Evolutionary conservation across 495 filamentous ascomycete genomes (phyloP).

Genomic region (Penicillium argentinense): DNA sequence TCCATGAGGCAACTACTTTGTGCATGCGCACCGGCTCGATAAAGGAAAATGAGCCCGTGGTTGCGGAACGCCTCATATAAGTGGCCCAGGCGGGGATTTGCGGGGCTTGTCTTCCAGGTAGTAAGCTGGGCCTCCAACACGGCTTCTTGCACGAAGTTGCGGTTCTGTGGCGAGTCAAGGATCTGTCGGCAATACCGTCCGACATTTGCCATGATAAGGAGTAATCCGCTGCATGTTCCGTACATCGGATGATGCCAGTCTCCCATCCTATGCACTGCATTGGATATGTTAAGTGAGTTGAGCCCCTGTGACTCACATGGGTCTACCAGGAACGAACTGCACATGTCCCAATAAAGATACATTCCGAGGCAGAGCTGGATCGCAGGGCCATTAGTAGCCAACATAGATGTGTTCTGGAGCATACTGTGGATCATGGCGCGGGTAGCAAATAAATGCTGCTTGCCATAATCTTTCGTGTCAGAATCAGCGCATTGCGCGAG

Average conservation of each 20-base stretch:
- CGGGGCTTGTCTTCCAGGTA: slow-evolving; percentile 6
- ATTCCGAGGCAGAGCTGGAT: slow-evolving; percentile 11
- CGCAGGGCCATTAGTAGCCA: slow-evolving; percentile 2
- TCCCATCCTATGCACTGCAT: slow-evolving; percentile 11
- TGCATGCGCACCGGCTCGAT: slow-evolving; percentile 11
- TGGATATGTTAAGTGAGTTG: slow-evolving; percentile 6
- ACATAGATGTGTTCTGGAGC: slow-evolving; percentile 8
- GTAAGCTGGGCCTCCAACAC: slow-evolving; percentile 8
- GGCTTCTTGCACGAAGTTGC: slow-evolving; percentile 10
- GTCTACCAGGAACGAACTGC: slow-evolving; percentile 13
- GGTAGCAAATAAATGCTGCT: slow-evolving; percentile 14
- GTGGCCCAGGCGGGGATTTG: slow-evolving; percentile 10
- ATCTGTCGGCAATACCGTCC: slow-evolving; percentile 16
- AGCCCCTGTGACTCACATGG: slow-evolving; percentile 6
- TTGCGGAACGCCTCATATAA: slow-evolving; percentile 17
- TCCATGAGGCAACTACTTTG: slow-evolving; percentile 1
- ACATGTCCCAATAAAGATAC: slow-evolving; percentile 20
- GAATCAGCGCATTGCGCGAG: slow-evolving; percentile 6
- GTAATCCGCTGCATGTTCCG: slow-evolving; percentile 8
- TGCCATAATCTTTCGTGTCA: slow-evolving; percentile 13
- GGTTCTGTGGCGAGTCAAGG: slow-evolving; percentile 4
- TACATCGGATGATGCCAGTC: slow-evolving; percentile 16
- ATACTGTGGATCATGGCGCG: slow-evolving; percentile 13
- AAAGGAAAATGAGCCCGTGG: slow-evolving; percentile 14
- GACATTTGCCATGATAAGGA: slow-evolving; percentile 12